Conservation (phyloP, 495 filamentous ascomycete species). For the Trichoderma asperelloides region DNA sequence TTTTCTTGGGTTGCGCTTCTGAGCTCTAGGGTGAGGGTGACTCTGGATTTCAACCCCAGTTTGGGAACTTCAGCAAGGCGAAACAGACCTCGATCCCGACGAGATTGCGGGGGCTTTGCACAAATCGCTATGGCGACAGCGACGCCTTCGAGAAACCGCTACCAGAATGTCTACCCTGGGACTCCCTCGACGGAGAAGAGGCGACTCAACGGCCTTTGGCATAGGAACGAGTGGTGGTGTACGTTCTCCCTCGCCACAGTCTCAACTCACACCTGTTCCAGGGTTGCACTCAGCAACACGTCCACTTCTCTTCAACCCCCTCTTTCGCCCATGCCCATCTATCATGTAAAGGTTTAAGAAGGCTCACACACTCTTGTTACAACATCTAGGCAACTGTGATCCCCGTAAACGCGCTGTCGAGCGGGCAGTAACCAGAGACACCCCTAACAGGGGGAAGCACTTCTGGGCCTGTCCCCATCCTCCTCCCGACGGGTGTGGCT, state of each 20-base stretch:
- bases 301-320: neutral
- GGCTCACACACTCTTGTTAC: neutral
- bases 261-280: neutral
- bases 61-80: too few species aligned
- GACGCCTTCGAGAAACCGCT: neutral
- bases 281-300: neutral
- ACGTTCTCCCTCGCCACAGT: neutral
- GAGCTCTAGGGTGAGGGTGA: too few species aligned
- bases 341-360: neutral
- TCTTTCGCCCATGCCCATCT: neutral
- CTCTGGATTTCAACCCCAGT: neutral
- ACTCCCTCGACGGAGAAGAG: neutral
- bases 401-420: neutral
- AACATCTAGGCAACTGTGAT: slow-evolving; percentile 8
- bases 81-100: neutral
- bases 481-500: neutral
- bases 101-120: neutral
- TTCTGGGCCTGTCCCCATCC: neutral
- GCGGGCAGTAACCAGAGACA: neutral
- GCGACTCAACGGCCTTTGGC: neutral
- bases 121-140: neutral
- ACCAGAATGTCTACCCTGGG: neutral
- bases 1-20: too few species aligned
- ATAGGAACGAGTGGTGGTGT: slow-evolving; percentile 7
- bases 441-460: neutral